These are phyloP conservation scores for Nakazawaea ishiwadae DNA, from an alignment of 805 yeast species.

Conservation along the genomic window DNA sequence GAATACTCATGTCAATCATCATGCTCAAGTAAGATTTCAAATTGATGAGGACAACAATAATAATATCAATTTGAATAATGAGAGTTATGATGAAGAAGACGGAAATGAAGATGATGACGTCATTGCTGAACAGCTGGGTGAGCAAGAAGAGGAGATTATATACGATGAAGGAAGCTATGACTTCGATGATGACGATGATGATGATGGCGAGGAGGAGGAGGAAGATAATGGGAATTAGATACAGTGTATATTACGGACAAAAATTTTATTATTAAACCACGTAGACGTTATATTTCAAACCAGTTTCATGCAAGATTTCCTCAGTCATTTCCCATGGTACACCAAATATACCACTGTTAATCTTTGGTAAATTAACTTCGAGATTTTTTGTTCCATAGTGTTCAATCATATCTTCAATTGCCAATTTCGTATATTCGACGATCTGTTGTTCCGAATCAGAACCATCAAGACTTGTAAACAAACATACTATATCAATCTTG, in stretches of 20 bases:
- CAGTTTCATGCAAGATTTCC: constrained; percentile 32
- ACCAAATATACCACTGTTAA: constrained; percentile 74
- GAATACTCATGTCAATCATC: neutral
- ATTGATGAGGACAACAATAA: neutral
- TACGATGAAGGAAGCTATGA: constrained; percentile 9
- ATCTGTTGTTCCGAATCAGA: constrained; percentile 44
- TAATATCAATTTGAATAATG: neutral
- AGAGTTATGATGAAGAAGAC: no score
- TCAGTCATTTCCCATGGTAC: constrained; percentile 80
- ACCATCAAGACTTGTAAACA: constrained; percentile 65
- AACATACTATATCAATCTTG: constrained; percentile 47
- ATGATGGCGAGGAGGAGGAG: constrained; percentile 21
- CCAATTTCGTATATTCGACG: constrained; percentile 42
- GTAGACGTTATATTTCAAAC: constrained; percentile 40
- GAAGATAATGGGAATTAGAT: no score
- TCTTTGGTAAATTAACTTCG: constrained; percentile 62
- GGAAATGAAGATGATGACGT: neutral
- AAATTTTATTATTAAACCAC: constrained; percentile 24
- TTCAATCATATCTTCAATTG: constrained; percentile 40
- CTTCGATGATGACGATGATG: constrained; percentile 9
- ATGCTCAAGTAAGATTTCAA: constrained; percentile 5
- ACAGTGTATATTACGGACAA: no score
- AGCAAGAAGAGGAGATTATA: constrained; percentile 7
- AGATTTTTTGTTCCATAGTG: constrained; percentile 27
- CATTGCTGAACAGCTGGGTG: neutral